phyloP scores from a whole-genome alignment of 2,329 filamentous ascomycete species.

The Xylariaceae sp. region DNA sequence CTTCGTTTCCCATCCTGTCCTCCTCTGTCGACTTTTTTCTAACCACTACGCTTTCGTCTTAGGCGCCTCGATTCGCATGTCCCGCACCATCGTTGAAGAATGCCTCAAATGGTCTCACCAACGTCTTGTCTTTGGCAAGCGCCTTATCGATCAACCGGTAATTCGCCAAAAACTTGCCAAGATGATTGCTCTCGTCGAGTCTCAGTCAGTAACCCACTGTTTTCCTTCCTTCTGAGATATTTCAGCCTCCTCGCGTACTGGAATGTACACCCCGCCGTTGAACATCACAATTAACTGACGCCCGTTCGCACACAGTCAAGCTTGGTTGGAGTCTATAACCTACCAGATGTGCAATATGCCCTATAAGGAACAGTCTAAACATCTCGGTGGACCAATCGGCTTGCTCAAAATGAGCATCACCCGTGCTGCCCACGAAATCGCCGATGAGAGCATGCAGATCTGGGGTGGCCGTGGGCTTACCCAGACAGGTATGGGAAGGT shows the following conservation, averaged over 20 bases:
- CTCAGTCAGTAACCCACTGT: no score
- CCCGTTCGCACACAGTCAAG: no score
- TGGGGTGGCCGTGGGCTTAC: slow-evolving; percentile 80
- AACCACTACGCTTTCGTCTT: background rate
- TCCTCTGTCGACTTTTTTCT: background rate
- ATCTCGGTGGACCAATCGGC: slow-evolving; percentile 76
- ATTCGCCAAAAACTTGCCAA: slow-evolving; percentile 81
- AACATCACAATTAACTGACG: no score
- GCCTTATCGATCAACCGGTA: slow-evolving; percentile 76
- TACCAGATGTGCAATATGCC: slow-evolving; percentile 87
- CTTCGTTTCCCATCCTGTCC: slow-evolving; percentile 7
- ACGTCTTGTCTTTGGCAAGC: slow-evolving; percentile 77
- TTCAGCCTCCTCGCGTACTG: no score
- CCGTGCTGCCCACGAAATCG: slow-evolving; percentile 74
- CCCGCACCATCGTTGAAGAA: slow-evolving; percentile 71
- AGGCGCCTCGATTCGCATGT: slow-evolving; percentile 56
- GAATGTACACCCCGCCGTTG: no score
- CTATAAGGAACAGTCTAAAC: slow-evolving; percentile 69
- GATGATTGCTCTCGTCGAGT: slow-evolving; percentile 79
- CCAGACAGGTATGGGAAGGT: slow-evolving; percentile 74
- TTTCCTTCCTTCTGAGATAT: no score
- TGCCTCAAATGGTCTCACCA: slow-evolving; percentile 88
- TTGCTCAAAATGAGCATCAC: slow-evolving; percentile 77
- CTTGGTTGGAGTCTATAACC: slow-evolving; percentile 79
- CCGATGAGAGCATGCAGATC: slow-evolving; percentile 80